Percentiles rank a stretch among this genome's conserved stretches.
phyloP scores from a whole-genome alignment of 176 grass and related monocot genomes.

The sorghum (Sorghum bicolor) region DNA sequence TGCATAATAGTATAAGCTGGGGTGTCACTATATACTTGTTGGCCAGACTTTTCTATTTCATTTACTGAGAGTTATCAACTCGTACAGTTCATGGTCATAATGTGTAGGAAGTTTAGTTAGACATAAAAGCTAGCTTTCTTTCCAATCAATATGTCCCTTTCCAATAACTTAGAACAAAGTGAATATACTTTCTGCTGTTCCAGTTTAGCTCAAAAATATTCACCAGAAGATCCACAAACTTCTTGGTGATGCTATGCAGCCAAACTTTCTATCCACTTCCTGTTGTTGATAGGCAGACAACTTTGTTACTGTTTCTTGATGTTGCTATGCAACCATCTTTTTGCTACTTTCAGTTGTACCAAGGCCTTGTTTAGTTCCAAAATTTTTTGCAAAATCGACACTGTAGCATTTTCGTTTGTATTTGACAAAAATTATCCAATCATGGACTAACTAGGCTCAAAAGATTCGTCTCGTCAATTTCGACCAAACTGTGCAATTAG shows the following conservation, averaged over 20 bases:
- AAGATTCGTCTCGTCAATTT: too few relatives aligned
- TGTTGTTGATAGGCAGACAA: constrained; percentile 10
- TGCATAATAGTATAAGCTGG: not conserved
- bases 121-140: not conserved
- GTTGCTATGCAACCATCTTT: constrained; percentile 8
- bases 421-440: too few relatives aligned
- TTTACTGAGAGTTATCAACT: constrained; percentile 5
- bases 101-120: not conserved
- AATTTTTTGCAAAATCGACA: too few relatives aligned
- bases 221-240: not conserved
- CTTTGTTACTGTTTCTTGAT: constrained; percentile 15
- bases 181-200: not conserved
- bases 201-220: constrained; percentile 4
- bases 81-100: not conserved
- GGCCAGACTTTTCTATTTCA: not conserved
- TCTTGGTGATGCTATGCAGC: not conserved
- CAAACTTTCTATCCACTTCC: not conserved
- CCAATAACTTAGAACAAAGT: constrained; percentile 3
- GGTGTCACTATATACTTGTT: not conserved
- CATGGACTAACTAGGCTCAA: too few relatives aligned
- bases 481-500: too few relatives aligned
- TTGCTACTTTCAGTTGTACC: constrained; percentile 11
- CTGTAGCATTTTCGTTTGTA: too few relatives aligned
- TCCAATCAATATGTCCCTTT: not conserved
- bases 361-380: too few relatives aligned